Percentiles rank a stretch among this genome's conserved stretches.
phyloP scores from a whole-genome alignment of 192 early-diverging fungal genomes.

The Linnemannia schmuckeri region DNA sequence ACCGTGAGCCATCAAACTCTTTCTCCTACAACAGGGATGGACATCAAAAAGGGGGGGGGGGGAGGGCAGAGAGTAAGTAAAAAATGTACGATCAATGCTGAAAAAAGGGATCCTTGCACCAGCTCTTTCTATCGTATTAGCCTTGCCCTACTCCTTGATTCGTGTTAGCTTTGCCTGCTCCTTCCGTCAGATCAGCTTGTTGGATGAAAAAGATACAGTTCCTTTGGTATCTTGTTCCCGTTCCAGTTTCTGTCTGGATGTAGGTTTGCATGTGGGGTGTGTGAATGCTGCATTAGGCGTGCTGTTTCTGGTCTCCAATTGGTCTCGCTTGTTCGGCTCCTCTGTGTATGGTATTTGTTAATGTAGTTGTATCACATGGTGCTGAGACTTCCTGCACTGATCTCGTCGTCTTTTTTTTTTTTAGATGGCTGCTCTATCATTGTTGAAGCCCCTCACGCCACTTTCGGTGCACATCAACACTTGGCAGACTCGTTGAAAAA shows the following conservation, averaged over 20 bases:
- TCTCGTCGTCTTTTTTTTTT: not conserved
- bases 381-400: not conserved
- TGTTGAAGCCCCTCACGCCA: not conserved
- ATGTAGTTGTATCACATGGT: constrained; percentile 5
- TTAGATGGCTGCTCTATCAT: not conserved
- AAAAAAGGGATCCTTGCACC: not conserved
- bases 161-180: not conserved
- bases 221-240: not conserved
- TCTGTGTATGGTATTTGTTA: not conserved
- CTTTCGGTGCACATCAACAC: not conserved
- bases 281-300: not conserved
- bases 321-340: not conserved
- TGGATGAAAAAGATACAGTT: too few relatives aligned
- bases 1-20: constrained; percentile 52
- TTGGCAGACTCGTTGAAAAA: not conserved
- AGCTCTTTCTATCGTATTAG: too few relatives aligned
- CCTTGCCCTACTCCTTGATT: not conserved
- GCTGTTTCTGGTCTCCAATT: not conserved
- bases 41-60: not conserved
- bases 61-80: not conserved
- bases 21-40: constrained; percentile 42
- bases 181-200: not conserved
- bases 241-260: not conserved
- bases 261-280: not conserved
- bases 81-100: not conserved